Base-by-base conservation (phyloP, 495 filamentous ascomycete species). In the Paragyromitra xinjiangensis region DNA sequence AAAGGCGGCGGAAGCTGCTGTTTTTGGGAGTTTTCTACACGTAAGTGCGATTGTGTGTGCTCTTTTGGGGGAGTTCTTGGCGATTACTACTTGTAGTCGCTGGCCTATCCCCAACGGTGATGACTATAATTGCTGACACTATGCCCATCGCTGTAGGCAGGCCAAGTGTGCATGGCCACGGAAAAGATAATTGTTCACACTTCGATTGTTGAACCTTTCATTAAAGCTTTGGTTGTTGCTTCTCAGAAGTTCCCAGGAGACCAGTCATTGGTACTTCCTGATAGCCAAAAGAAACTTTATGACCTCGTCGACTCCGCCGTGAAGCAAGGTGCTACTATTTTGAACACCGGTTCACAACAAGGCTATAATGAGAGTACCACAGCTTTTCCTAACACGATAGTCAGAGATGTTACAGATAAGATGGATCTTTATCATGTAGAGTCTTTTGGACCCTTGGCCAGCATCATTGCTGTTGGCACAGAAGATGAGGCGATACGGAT, bases 101-200 rank as follows among this genome's bases (percentile, higher is more conserved):
- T 50, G 22, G 24, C 14, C 16, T 26, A 3, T 29, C 14, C 24
- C 6, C 22, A 8, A 55, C 11, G 19, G 22, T 59, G 24, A 29
- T 45, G 3, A 3, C 5, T 8, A 2, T 6, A 26, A 19, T 26
- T 42, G 8, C 58, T 64, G 6, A 64, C 29, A 34, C 29, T 34
- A 34, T 34, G 29, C 4, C 19, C 19, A 70, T 51, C 63, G 48
- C 2, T 29, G 44, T 71, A 89, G 85, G 85, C 88, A 22, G 94
- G 94, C 0, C 94, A 98, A 86, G 89, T 96, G 71, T 97, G 94
- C 86, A 95, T 97, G 94, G 88, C 89, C 7, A 97, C 93, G 0
- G 94, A 97, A 85, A 89, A 92, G 29, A 92, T 97, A 82, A 84
- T 97, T 22, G 92, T 97, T 26, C 92, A 96, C 83, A 88, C 88